These are phyloP conservation scores for Jaapia argillacea DNA, from an alignment of 768 basidiomycete species.

Conservation along the genomic window DNA sequence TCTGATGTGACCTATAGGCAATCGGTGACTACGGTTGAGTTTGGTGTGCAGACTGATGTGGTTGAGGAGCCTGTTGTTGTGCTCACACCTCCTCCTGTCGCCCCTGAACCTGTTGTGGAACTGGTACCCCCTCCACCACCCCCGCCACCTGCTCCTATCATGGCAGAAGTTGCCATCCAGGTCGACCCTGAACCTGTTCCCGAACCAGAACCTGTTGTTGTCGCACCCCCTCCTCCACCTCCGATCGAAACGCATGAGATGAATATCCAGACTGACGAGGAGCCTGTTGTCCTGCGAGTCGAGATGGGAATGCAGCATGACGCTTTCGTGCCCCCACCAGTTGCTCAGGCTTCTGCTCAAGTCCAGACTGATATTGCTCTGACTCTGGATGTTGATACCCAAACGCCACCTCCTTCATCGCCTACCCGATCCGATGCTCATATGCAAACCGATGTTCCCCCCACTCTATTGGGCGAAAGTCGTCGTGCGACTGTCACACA, in stretches of 20 bases:
- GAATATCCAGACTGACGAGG: conserved; percentile 22
- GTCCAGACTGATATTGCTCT: too few species aligned
- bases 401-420: conserved; percentile 7
- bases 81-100: conserved; percentile 16
- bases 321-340: conserved; percentile 9
- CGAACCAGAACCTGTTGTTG: conserved; percentile 13
- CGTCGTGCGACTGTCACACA: conserved; percentile 4
- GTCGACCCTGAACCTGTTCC: conserved; percentile 15
- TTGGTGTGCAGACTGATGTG: conserved; percentile 57
- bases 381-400: conserved; percentile 13
- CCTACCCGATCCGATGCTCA: conserved; percentile 3
- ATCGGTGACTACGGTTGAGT: conserved; percentile 41
- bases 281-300: conserved; percentile 17
- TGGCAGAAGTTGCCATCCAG: conserved; percentile 22
- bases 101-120: conserved; percentile 7
- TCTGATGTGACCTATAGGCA: conserved; percentile 23
- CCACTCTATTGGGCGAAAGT: neutral
- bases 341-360: conserved; percentile 10
- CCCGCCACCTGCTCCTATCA: conserved; percentile 4
- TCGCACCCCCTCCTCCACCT: too few species aligned
- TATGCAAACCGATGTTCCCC: neutral
- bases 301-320: conserved; percentile 44
- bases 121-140: conserved; percentile 16
- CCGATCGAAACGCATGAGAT: conserved; percentile 13
- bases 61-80: conserved; percentile 25